phyloP scores from a whole-genome alignment of 257 asterid genomes.

The Plantago elongata region DNA sequence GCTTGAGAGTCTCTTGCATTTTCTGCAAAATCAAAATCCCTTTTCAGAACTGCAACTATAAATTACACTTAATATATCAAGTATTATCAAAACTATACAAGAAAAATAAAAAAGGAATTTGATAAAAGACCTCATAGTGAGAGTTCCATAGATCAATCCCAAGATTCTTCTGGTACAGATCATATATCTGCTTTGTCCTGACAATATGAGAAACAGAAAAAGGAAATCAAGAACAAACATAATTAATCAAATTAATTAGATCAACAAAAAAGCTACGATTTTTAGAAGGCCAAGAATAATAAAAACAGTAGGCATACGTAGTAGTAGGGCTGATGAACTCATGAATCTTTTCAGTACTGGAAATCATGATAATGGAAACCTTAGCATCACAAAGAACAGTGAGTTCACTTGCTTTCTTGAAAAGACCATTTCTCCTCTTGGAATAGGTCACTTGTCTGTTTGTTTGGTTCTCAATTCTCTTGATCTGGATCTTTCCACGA shows the following conservation, averaged over 20 bases:
- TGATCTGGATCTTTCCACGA: conserved; percentile 98
- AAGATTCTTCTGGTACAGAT: conserved; percentile 65
- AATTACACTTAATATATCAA: not conserved
- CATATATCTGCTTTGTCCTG: conserved; percentile 78
- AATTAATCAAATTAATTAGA: no score
- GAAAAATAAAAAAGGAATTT: not conserved
- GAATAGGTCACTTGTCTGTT: conserved; percentile 96
- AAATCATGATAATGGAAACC: conserved; percentile 81
- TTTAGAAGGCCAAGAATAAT: no score
- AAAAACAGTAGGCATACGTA: conserved; percentile 29
- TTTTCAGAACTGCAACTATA: not conserved
- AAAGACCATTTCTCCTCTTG: conserved; percentile 91
- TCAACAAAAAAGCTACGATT: no score
- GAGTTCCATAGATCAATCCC: conserved; percentile 82
- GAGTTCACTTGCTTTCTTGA: conserved; percentile 92
- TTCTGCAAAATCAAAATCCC: conserved; percentile 30
- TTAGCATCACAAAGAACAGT: conserved; percentile 92
- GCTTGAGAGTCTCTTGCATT: conserved; percentile 90
- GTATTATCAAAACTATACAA: no score
- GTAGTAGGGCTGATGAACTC: conserved; percentile 76
- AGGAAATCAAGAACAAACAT: not conserved
- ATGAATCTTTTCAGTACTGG: conserved; percentile 83
- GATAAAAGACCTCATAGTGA: conserved; percentile 60
- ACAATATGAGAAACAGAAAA: not conserved
- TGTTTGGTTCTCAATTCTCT: conserved; percentile 89